Percentiles rank a stretch among this genome's conserved stretches.
These are phyloP conservation scores for Mycena sanguinolenta DNA, from an alignment of 768 basidiomycete species.

Conservation along the genomic window DNA sequence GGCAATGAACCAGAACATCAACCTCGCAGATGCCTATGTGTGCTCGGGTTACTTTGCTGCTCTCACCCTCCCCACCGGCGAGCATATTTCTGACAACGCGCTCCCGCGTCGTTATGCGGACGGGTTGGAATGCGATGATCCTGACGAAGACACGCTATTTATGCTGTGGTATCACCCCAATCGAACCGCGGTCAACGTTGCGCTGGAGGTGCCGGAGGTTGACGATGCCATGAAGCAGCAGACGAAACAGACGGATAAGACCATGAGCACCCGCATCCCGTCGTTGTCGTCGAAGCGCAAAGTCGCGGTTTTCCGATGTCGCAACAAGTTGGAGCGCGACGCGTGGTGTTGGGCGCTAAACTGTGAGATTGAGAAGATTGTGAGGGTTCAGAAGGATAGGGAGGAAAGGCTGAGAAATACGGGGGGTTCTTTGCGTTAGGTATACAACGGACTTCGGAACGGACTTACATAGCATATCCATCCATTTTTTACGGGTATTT, in stretches of 20 bases:
- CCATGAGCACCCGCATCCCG: slow-evolving; percentile 54
- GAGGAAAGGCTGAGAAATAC: slow-evolving; percentile 76
- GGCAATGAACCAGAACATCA: slow-evolving; percentile 66
- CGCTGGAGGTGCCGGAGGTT: slow-evolving; percentile 43
- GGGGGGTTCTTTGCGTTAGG: slow-evolving; percentile 52
- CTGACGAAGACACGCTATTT: slow-evolving; percentile 90
- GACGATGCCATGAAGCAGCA: slow-evolving; percentile 33
- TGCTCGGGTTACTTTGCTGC: slow-evolving; percentile 90
- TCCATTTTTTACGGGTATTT: not conserved
- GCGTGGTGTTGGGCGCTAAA: slow-evolving; percentile 96
- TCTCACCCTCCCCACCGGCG: slow-evolving; percentile 71
- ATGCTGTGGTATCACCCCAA: slow-evolving; percentile 78
- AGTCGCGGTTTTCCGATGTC: slow-evolving; percentile 74
- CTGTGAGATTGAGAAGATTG: slow-evolving; percentile 87
- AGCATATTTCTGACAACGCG: slow-evolving; percentile 68
- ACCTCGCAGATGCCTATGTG: slow-evolving; percentile 82
- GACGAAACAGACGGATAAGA: slow-evolving; percentile 39
- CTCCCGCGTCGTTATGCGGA: slow-evolving; percentile 87
- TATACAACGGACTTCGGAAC: not conserved
- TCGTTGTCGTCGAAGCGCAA: slow-evolving; percentile 70
- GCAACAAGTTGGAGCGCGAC: slow-evolving; percentile 91
- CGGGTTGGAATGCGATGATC: slow-evolving; percentile 89
- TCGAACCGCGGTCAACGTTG: slow-evolving; percentile 34
- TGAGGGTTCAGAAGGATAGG: slow-evolving; percentile 69
- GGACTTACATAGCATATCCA: not conserved